Percentiles rank a stretch among this genome's conserved stretches.
These are phyloP conservation scores for Exobasidium rhododendri DNA, from an alignment of 1,284 basidiomycete species.

Conservation along the genomic window DNA sequence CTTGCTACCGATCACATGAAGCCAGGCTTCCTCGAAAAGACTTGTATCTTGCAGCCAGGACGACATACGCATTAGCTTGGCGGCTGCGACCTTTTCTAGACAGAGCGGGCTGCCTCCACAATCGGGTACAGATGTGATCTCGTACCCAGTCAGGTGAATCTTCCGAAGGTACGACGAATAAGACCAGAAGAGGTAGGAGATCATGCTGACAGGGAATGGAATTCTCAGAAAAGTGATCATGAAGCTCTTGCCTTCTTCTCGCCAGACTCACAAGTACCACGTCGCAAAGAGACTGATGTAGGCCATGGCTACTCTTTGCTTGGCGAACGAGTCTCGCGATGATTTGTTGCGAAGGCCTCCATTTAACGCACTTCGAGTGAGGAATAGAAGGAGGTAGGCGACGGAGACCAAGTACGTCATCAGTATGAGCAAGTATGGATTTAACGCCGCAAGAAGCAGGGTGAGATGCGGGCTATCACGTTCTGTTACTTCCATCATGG, in stretches of 20 bases:
- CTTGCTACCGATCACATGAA: constrained; percentile 59
- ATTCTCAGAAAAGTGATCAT: constrained; percentile 12
- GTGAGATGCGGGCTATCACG: constrained; percentile 14
- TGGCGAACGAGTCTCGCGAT: not conserved
- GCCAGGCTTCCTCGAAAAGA: constrained; percentile 68
- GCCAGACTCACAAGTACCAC: constrained; percentile 23
- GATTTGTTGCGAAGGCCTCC: not conserved
- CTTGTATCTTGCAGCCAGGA: constrained; percentile 65
- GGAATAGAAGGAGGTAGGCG: not conserved
- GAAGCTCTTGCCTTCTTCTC: not conserved
- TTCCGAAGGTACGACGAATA: constrained; percentile 33
- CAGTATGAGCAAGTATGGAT: constrained; percentile 36
- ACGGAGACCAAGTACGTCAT: constrained; percentile 18
- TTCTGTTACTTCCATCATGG: not conserved
- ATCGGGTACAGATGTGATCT: constrained; percentile 20
- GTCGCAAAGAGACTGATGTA: constrained; percentile 26
- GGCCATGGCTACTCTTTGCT: constrained; percentile 2
- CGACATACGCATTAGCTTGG: constrained; percentile 56
- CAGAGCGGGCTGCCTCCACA: constrained; percentile 17
- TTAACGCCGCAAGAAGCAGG: constrained; percentile 24
- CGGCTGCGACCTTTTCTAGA: constrained; percentile 32
- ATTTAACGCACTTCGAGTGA: not conserved
- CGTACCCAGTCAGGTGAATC: constrained; percentile 22
- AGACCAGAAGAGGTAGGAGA: constrained; percentile 42
- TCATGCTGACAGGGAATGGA: constrained; percentile 39